Evolutionary conservation across 1,284 basidiomycete species (phyloP).

Genomic region (Cutaneotrichosporon sp.): DNA sequence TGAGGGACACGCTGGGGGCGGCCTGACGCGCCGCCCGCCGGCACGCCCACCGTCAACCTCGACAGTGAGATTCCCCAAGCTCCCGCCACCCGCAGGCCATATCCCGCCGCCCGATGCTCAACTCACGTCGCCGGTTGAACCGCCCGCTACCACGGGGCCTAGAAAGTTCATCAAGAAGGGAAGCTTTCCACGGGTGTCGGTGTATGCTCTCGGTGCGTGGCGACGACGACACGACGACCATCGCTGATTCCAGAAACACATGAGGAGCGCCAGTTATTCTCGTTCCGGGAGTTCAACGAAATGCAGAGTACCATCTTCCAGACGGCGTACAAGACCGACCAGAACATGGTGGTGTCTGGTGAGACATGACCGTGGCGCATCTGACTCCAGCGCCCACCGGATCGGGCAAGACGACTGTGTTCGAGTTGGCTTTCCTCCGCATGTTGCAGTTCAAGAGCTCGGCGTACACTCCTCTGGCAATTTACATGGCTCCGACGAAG

Average conservation of each 20-base stretch:
- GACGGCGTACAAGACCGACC: constrained; percentile 61
- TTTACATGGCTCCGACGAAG: constrained; percentile 95
- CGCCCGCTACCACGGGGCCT: background rate
- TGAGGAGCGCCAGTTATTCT: constrained; percentile 17
- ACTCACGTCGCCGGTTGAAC: background rate
- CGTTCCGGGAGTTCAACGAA: constrained; percentile 25
- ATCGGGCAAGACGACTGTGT: constrained; percentile 88
- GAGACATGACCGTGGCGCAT: constrained; percentile 27
- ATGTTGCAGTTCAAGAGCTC: constrained; percentile 61
- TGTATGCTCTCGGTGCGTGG: constrained; percentile 14
- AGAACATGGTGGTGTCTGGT: constrained; percentile 83
- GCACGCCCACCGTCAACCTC: constrained; percentile 8
- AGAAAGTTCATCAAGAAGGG: background rate
- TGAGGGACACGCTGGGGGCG: background rate
- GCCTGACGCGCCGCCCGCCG: background rate
- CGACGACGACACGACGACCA: accelerated
- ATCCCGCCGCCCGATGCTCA: background rate
- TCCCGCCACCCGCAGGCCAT: background rate
- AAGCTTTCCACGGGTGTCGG: constrained; percentile 1
- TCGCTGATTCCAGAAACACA: constrained; percentile 10
- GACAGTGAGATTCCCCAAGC: constrained; percentile 15
- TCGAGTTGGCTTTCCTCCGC: constrained; percentile 83
- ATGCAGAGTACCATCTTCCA: constrained; percentile 29
- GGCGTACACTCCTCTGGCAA: constrained; percentile 60
- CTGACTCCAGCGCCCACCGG: constrained; percentile 74